Conservation (phyloP, 2,329 filamentous ascomycete genomes). For the Huntiella abstrusa region DNA sequence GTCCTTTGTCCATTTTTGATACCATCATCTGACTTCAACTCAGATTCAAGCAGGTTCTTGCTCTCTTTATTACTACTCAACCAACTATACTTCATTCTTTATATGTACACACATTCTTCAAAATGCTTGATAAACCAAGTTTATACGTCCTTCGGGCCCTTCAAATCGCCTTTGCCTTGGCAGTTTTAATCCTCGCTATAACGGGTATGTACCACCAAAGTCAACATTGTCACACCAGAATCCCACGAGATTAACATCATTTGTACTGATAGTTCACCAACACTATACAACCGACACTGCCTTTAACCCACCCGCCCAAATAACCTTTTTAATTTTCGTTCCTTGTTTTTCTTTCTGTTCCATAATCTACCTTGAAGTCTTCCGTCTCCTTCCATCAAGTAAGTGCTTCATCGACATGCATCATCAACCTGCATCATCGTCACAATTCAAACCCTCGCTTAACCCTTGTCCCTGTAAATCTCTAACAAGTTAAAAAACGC, state of each 20-base stretch:
- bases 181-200: constrained; percentile 28
- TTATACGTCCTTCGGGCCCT: constrained; percentile 20
- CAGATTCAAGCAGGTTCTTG: too few species aligned
- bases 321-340: constrained; percentile 39
- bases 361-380: constrained; percentile 32
- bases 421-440: neutral
- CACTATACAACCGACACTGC: constrained; percentile 40
- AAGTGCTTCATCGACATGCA: too few species aligned
- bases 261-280: constrained; percentile 30
- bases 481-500: neutral
- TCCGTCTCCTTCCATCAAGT: constrained; percentile 27
- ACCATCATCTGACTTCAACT: neutral
- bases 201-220: constrained; percentile 25
- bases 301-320: constrained; percentile 32
- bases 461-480: constrained; percentile 1
- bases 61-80: neutral
- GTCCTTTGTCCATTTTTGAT: neutral
- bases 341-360: constrained; percentile 36
- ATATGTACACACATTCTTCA: neutral
- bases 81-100: neutral
- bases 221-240: neutral
- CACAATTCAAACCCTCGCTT: neutral
- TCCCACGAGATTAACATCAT: neutral
- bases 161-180: constrained; percentile 27
- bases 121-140: neutral